Evolutionary conservation across 768 basidiomycete genomes (phyloP).

Genomic region (Phaeotremella fagi): DNA sequence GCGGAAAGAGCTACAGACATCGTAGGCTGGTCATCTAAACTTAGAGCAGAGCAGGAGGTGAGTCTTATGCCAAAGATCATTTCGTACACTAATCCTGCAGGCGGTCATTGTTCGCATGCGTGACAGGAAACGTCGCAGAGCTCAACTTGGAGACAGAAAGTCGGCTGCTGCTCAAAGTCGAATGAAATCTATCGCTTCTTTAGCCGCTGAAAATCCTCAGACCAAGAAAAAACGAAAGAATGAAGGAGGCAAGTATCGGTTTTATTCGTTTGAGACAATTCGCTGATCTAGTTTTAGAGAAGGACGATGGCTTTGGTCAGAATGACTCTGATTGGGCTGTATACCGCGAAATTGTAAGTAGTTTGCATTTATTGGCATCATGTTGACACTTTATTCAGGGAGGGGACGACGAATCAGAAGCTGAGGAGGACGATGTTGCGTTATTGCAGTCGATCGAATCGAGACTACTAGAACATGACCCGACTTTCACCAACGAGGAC

Average conservation of each 20-base stretch:
- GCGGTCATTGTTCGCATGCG: conserved; percentile 76
- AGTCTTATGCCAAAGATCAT: conserved; percentile 12
- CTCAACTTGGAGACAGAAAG: conserved; percentile 82
- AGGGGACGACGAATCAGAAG: conserved; percentile 59
- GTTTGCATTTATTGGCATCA: no score
- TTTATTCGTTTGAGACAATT: background rate
- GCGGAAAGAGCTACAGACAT: conserved; percentile 70
- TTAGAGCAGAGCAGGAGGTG: conserved; percentile 79
- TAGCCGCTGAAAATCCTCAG: conserved; percentile 75
- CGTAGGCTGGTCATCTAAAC: conserved; percentile 65
- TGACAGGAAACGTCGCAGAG: conserved; percentile 70
- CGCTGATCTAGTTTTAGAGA: background rate
- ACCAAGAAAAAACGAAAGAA: conserved; percentile 71
- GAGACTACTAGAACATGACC: conserved; percentile 76
- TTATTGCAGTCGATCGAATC: conserved; percentile 70
- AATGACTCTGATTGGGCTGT: conserved; percentile 97
- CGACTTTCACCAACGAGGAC: conserved; percentile 70
- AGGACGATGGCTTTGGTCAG: conserved; percentile 88
- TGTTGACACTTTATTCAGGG: conserved; percentile 44
- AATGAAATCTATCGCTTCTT: conserved; percentile 90
- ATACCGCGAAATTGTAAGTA: conserved; percentile 86
- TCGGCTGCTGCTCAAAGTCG: conserved; percentile 89
- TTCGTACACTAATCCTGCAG: conserved; percentile 49
- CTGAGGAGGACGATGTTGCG: conserved; percentile 80
- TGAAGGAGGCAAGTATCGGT: conserved; percentile 60